Evolutionary conservation across 768 basidiomycete species (phyloP), one percentile per base, ranked within the genome.

Genomic region (Tricholoma furcatifolium): DNA sequence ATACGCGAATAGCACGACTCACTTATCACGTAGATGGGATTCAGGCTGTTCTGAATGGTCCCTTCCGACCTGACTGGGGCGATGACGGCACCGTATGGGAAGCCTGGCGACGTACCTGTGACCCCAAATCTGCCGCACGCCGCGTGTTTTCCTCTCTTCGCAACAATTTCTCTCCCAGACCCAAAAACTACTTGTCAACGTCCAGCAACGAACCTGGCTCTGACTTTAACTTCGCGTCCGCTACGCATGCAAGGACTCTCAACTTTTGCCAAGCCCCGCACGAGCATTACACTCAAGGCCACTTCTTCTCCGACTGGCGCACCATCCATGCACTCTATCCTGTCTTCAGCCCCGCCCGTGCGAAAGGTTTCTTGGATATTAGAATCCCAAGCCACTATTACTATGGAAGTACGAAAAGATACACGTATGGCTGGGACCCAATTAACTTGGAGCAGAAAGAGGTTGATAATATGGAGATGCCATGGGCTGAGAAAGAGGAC

Each of bases 371-470:
- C 65, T 72, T 84, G 57, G 97, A 98, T 64, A 91, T 99, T 59
- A 78, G 90, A 52, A 93, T 98, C 56, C 96, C 97, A 0, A 94
- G 91, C 55, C 94, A 98, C 67, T 98, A 99, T 66, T 98, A 99
- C 67, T 92, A 91, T 62, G 87, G 87, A 10, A 85, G 85, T 50
- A 91, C 87, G 14, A 74, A 79, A 43, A 70, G 84, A 49, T 95
- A 96, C 61, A 93, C 94, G 1, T 98, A 96, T 54, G 94, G 85
- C 0, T 98, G 91, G 88, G 92, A 97, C 63, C 72, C 85, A 0
- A 76, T 87, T 17, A 85, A 88, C 54, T 71, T 85, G 58, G 80
- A 87, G 54, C 72, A 88, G 56, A 84, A 86, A 59, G 85, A 84
- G 6, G 79, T 88, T 2, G 96, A 98, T 59, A 76, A 84, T 48